A percentile compares a stretch with the other conserved stretches of the same genome.
phyloP scores from a whole-genome alignment of 2,329 filamentous ascomycete genomes.

The Calycina herbarum region DNA sequence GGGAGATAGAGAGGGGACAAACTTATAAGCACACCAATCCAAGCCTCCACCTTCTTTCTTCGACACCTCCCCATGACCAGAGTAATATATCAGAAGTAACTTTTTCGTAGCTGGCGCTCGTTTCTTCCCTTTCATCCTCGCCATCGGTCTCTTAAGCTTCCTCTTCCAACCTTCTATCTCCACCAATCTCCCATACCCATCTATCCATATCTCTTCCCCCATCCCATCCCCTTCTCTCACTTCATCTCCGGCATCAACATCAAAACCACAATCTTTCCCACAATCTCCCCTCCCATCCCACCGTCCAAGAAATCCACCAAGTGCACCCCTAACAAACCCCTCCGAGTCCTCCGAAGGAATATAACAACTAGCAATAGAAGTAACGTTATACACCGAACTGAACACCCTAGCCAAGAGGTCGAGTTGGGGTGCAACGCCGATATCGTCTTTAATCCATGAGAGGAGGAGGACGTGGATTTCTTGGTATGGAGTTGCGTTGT shows the following conservation, averaged over 20 bases:
- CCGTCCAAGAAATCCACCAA: background rate
- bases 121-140: background rate
- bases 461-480: slow-evolving; percentile 13
- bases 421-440: slow-evolving; percentile 10
- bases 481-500: background rate
- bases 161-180: background rate
- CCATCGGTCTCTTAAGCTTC: background rate
- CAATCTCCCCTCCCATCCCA: background rate
- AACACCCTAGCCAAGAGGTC: slow-evolving; percentile 1
- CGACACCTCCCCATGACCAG: slow-evolving; percentile 14
- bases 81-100: slow-evolving; percentile 14
- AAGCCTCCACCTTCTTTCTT: background rate
- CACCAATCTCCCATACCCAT: no score
- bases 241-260: background rate
- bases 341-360: slow-evolving; percentile 5
- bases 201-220: no score
- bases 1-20: background rate
- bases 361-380: background rate
- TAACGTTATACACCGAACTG: slow-evolving; percentile 13
- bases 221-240: background rate
- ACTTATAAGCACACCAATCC: slow-evolving; percentile 14
- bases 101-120: background rate
- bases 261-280: background rate
- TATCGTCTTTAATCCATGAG: slow-evolving; percentile 12
- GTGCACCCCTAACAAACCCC: background rate